phyloP scores from a whole-genome alignment of 352 stramenopile species.

The Phytophthora colocasiae region DNA sequence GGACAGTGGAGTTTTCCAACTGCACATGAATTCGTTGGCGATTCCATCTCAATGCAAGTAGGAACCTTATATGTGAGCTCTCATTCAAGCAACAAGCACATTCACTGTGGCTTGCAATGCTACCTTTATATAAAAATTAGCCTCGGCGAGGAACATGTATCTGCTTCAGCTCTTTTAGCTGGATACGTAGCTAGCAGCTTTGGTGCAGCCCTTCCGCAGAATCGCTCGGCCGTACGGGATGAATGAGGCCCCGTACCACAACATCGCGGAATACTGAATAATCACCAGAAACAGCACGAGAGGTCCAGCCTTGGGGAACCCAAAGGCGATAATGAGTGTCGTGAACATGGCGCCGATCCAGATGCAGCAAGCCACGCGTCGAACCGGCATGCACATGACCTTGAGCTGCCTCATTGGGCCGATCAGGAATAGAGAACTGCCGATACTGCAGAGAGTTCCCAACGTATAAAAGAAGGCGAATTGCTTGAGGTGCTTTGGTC shows the following conservation, averaged over 20 bases:
- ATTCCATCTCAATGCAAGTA: neutral
- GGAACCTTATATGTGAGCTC: no score
- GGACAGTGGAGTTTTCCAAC: no score
- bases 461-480: slow-evolving; percentile 91
- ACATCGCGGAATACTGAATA: slow-evolving; percentile 82
- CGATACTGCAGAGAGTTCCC: slow-evolving; percentile 81
- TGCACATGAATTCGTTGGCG: neutral
- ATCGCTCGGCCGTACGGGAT: slow-evolving; percentile 83
- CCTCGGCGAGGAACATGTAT: neutral
- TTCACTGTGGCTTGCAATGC: slow-evolving; percentile 14
- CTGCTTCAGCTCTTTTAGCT: slow-evolving; percentile 29
- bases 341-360: slow-evolving; percentile 80
- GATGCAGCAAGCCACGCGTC: slow-evolving; percentile 78
- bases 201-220: slow-evolving; percentile 74
- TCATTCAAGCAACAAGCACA: neutral
- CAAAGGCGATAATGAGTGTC: slow-evolving; percentile 81
- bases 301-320: slow-evolving; percentile 68
- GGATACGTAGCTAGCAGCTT: slow-evolving; percentile 56
- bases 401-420: slow-evolving; percentile 73
- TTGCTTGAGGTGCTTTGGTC: slow-evolving; percentile 81
- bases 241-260: slow-evolving; percentile 86
- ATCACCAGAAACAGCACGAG: slow-evolving; percentile 80
- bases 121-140: slow-evolving; percentile 34
- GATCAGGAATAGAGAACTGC: slow-evolving; percentile 82
- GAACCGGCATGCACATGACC: slow-evolving; percentile 88